Evolutionary conservation across 192 early-diverging fungal genomes (phyloP), one percentile per base, ranked within the genome.

Genomic region (Spizellomyces sp.): DNA sequence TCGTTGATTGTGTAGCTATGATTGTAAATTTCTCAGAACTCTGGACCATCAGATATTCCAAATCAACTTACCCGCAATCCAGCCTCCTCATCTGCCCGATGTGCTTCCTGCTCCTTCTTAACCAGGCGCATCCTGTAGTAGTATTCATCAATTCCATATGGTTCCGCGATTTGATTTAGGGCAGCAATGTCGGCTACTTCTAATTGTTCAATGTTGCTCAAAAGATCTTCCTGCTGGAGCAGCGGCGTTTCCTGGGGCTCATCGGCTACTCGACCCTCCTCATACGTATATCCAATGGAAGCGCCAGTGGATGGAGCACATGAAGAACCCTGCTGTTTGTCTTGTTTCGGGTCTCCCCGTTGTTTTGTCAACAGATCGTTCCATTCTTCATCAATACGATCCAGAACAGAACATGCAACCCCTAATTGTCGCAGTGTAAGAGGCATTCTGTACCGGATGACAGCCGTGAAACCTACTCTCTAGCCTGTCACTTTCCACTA

Each of bases 341-440:
- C 27, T 36, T 36, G 27, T 3, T 36, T 36, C 27, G 27, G 27
- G 27, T 36, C 27, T 36, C 27, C 27, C 27, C 27, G 27, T 36
- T 36, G 27, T 36, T 36, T 36, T 36, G 73, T 79, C 45, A 86
- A 63, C 19, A 86, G 56, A n/a, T 85, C 77, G 22, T 80, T 85
- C 84, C 84, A 86, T 52, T 84, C 75, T 47, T 83, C 83, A 27
- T 86, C 83, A 9, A 82, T 80, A 21, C 75, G 66, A 48, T 57
- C 66, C 5, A 86, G 68, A 0, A 83, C 67, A 8, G 12, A 19
- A 54, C 50, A 2, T 54, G 75, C 76, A 8, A 71, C 17, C 67
- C 80, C 82, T 5, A 77, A 36, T 36, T 2, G 27, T 36, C 0
- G 27, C 27, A 36, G 27, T 36, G 27, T 36, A 3, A 36, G 27